phyloP scores from a whole-genome alignment of 1,139 yeast genomes.

The Nadsonia starkeyi-henricii region DNA sequence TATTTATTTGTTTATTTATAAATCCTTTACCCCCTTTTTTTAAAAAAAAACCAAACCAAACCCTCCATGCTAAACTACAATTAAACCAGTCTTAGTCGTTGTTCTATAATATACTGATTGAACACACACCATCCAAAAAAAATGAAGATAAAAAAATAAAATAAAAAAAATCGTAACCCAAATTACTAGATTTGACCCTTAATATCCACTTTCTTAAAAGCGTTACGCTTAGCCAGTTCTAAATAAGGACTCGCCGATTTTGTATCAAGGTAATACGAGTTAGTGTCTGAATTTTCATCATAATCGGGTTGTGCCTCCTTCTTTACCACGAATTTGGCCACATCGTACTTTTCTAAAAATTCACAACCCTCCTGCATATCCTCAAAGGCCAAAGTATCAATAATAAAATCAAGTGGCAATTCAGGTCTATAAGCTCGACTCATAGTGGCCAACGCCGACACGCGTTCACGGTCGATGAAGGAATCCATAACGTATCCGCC shows the following conservation, averaged over 20 bases:
- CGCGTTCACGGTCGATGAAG: slow-evolving; percentile 41
- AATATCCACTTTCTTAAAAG: slow-evolving; percentile 62
- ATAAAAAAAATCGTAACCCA: not conserved
- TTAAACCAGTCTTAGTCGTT: too few species aligned
- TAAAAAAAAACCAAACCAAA: not conserved
- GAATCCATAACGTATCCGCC: slow-evolving; percentile 33
- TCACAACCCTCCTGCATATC: slow-evolving; percentile 22
- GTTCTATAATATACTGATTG: too few species aligned
- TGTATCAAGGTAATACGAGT: slow-evolving; percentile 15
- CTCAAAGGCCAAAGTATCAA: slow-evolving; percentile 34
- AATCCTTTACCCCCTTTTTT: not conserved
- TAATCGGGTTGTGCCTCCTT: slow-evolving; percentile 2
- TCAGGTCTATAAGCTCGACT: slow-evolving; percentile 44
- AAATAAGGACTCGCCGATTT: slow-evolving; percentile 35
- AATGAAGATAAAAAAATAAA: not conserved
- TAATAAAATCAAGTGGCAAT: slow-evolving; percentile 34
- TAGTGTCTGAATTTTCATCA: slow-evolving; percentile 1
- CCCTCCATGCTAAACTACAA: too few species aligned
- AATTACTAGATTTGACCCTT: slow-evolving; percentile 73
- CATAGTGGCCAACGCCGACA: slow-evolving; percentile 45
- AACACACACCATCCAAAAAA: too few species aligned
- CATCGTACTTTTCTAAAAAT: slow-evolving; percentile 32
- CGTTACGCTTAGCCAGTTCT: slow-evolving; percentile 31
- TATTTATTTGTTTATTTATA: too few species aligned
- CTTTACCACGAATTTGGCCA: slow-evolving; percentile 26